These are phyloP conservation scores for Candida ponderosae DNA, from an alignment of 805 yeast genomes.

Conservation along the genomic window DNA sequence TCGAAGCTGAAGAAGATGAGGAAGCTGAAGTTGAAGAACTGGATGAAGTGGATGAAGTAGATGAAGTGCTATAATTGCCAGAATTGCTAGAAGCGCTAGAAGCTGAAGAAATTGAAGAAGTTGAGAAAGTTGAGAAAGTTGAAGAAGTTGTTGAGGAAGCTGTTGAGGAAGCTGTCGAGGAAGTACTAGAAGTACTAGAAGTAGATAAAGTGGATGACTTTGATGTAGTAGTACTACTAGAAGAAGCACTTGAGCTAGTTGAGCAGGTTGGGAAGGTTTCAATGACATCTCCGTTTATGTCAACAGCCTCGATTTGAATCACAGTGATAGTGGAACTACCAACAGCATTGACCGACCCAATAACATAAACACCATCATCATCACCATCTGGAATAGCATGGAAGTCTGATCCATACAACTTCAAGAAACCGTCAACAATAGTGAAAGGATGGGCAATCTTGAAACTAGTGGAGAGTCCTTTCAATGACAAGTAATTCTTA, in stretches of 20 bases:
- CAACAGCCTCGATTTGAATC: no score
- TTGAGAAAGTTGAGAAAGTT: no score
- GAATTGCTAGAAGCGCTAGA: background rate
- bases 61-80: no score
- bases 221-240: background rate
- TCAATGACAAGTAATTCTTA: constrained; percentile 8
- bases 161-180: background rate
- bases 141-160: no score
- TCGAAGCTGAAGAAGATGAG: background rate
- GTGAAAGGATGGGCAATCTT: constrained; percentile 8
- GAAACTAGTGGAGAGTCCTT: constrained; percentile 2
- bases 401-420: constrained; percentile 10
- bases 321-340: no score
- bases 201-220: constrained; percentile 1
- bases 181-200: constrained; percentile 1
- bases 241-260: constrained; percentile 5
- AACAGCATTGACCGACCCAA: no score
- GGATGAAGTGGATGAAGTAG: no score
- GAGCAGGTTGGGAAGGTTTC: constrained; percentile 13
- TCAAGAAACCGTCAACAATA: constrained; percentile 8
- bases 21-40: background rate
- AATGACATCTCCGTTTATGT: no score
- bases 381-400: no score
- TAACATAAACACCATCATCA: no score
- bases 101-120: background rate